Evolutionary conservation across 495 filamentous ascomycete genomes (phyloP), one percentile per base, ranked within the genome.

Genomic region (Pyrenula aspistea): DNA sequence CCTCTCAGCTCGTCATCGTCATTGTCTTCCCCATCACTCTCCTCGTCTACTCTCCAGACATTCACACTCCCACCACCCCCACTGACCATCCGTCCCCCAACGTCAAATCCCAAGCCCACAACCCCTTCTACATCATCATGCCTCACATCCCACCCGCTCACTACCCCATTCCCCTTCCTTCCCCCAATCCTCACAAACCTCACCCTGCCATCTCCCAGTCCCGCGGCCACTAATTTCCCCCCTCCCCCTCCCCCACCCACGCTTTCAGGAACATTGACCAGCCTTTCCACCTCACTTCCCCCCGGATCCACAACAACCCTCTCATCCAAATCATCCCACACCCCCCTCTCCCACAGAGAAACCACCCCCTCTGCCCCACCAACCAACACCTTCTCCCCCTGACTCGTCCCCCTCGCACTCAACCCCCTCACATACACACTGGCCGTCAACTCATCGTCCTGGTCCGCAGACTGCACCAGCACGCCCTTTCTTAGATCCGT

Each of bases 301-400:
- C 79, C 84, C 20, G 75, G 69, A 55, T 84, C 78, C 10, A 96
- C 78, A 52, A 86, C 79, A 57, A 97, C 83, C 2, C 89, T 80
- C 67, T 95, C 89, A 59, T 93, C 87, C 67, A 95, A 89, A 69
- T 95, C 91, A 62, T 95, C 91, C 91, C 93, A 97, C 1, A 83
- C 78, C 1, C 91, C 93, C 60, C 82, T 86, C 63, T 97, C 91
- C 93, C 93, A 98, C 1, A 96, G 73, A 10, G 91, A 94, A 59
- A 96, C 62, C 2, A 95, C 80, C 15, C 93, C 93, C 10, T 77
- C 81, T 11, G 83, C 82, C 12, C 84, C 87, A 25, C 93, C 93
- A 1, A 95, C 83, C 1, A 91, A 68, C 1, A 95, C 73, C 62
- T 95, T 89, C 61, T 86, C 79, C 1, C 86, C 87, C 22, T 83